Percentiles rank a stretch among this genome's conserved stretches.
phyloP scores from a whole-genome alignment of 2,329 filamentous ascomycete genomes.

The Pyricularia pennisetigena region DNA sequence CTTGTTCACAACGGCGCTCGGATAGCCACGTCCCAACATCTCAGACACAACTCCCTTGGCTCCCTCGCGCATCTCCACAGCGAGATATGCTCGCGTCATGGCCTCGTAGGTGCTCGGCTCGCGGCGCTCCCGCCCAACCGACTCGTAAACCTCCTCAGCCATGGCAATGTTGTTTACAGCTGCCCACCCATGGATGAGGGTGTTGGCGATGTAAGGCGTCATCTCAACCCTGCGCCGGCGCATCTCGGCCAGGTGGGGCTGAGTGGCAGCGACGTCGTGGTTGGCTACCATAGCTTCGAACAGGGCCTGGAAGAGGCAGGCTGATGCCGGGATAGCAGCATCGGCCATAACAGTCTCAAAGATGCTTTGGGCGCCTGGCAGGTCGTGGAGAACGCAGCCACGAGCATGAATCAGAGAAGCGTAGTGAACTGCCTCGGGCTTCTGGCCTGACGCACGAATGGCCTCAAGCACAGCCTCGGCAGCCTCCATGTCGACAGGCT shows the following conservation, averaged over 20 bases:
- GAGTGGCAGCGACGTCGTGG: constrained; percentile 68
- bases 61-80: constrained; percentile 66
- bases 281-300: constrained; percentile 97
- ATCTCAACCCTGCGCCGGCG: constrained; percentile 62
- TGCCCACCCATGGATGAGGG: constrained; percentile 94
- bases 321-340: constrained; percentile 57
- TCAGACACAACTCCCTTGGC: constrained; percentile 77
- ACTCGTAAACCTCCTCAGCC: constrained; percentile 68
- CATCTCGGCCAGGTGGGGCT: constrained; percentile 70
- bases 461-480: constrained; percentile 74
- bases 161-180: constrained; percentile 70
- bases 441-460: constrained; percentile 64
- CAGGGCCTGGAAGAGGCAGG: constrained; percentile 91
- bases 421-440: constrained; percentile 88
- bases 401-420: constrained; percentile 92
- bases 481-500: constrained; percentile 79
- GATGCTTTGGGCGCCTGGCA: constrained; percentile 68
- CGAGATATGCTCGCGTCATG: constrained; percentile 89
- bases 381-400: constrained; percentile 87
- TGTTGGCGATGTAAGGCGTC: constrained; percentile 97
- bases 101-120: constrained; percentile 98
- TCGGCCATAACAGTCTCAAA: constrained; percentile 75
- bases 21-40: constrained; percentile 86
- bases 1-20: constrained; percentile 84
- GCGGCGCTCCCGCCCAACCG: constrained; percentile 66